Base-by-base conservation (phyloP, 306 rosid species). In the Comarum palustre region DNA sequence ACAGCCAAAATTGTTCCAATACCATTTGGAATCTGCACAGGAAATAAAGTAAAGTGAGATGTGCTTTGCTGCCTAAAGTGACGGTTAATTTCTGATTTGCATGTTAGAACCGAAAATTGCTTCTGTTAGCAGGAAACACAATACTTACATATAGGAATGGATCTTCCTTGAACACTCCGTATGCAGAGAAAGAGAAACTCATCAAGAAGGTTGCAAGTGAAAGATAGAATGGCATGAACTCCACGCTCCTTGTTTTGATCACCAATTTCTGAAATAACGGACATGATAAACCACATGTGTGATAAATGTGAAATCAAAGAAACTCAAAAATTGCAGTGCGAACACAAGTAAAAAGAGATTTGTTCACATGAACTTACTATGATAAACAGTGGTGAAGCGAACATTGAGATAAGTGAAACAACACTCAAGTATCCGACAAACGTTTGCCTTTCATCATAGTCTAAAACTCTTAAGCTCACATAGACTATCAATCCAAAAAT, bases 121-220 rank as follows among this genome's bases (percentile, higher is more conserved):
- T 50, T 50, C 0, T 7, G n/a, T 7, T 5, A 1, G 61, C 68
- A 32, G 52, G 68, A 50, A 72, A 41, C 47, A 61, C 12, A 12
- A 52, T 14, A 62, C 87, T 80, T 71, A 80, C 87, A 75, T 80
- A 84, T 1, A 84, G 43, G 68, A 80, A 84, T 47, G 76, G 78
- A 51, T 84, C 87, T 4, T 71, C 45, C 69, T 84, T 80, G 66
- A 78, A 24, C 51, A 50, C 6, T 75, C 87, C 87, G n/a, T 84
- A 84, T 6, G 13, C 71, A 39, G 57, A 77, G 76, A 84, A 78
- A 16, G 87, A 74, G 55, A 81, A 22, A 59, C 87, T 84, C 87
- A 75, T 80, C 69, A 84, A 75, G 82, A 84, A 84, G 7, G 87
- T 80, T 1, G 87, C 74, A 13, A 80, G 71, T 55, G 87, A 80